Evolutionary conservation across 2,329 filamentous ascomycete species (phyloP), one percentile per base, ranked within the genome.

Genomic region (Diaporthe batatas): DNA sequence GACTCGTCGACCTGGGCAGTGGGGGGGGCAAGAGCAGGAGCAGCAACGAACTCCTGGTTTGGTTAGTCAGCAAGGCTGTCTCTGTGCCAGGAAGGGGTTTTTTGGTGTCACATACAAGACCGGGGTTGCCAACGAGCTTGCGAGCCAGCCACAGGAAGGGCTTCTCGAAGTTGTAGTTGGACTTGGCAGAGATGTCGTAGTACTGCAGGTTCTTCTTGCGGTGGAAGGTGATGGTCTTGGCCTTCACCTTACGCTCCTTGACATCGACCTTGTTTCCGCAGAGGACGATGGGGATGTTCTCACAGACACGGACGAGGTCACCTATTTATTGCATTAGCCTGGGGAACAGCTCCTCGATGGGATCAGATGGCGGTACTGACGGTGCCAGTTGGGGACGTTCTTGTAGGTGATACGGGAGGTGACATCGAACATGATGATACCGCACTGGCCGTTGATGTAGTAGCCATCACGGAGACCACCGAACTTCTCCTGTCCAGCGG

Each of bases 121-220:
- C 85, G 81, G 94, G 89, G 90, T 98, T 98, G 86, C 96, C 96
- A 80, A 98, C 95, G 73, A 99, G 92, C 92, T 99, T 99, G 85
- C 96, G 92, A 79, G 95, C 96, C 80, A 99, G 93, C 96, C 96
- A 98, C 80, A 98, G 93, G 94, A 99, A 98, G 76, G 96, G 96
- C 92, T 98, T 99, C 92, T 98, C 96, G 86, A 98, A 98, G 92
- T 98, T 98, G 89, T 99, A 98, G 91, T 98, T 98, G 83, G 95
- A 98, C 90, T 98, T 99, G 86, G 96, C 96, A 54, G 95, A 98
- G 84, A 98, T 98, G 81, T 98, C 96, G 91, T 99, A 99, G 91
- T 98, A 99, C 88, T 99, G 96, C 69, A 99, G 92, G 88, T 98
- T 99, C 93, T 99, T 99, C 94, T 99, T 99, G 88, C 96, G 94